phyloP scores from a whole-genome alignment of 371 early-diverging fungal species.

The Rhizopus sp. region DNA sequence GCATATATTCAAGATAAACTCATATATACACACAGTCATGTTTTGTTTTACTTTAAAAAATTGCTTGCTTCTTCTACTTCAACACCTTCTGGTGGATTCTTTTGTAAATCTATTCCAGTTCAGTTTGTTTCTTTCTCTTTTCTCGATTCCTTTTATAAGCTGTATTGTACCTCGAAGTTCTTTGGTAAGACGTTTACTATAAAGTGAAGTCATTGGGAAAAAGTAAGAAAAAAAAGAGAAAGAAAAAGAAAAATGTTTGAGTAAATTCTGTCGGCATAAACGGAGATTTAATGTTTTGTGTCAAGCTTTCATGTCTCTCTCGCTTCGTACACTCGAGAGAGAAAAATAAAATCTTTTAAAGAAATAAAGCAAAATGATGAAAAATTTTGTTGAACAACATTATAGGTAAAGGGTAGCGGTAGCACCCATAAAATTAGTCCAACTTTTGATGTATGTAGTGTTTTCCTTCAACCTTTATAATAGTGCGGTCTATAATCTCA shows the following conservation, averaged over 20 bases:
- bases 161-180: constrained; percentile 52
- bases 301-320: no score
- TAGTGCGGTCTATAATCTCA: constrained; percentile 8
- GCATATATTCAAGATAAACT: background rate
- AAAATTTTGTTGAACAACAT: no score
- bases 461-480: constrained; percentile 12
- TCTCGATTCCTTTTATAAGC: background rate
- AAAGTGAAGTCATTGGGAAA: constrained; percentile 26
- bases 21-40: background rate
- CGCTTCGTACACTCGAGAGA: no score
- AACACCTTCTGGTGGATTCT: constrained; percentile 63
- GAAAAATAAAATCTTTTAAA: no score
- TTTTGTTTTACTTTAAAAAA: constrained; percentile 50
- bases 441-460: no score
- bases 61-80: constrained; percentile 58
- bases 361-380: no score
- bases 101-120: constrained; percentile 46
- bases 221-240: background rate
- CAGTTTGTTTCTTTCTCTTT: background rate
- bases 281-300: background rate
- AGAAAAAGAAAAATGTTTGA: background rate
- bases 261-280: background rate
- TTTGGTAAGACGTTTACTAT: constrained; percentile 51
- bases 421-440: no score
- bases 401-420: no score